phyloP scores from a whole-genome alignment of 768 basidiomycete species.

The Auricularia auricula-judae region DNA sequence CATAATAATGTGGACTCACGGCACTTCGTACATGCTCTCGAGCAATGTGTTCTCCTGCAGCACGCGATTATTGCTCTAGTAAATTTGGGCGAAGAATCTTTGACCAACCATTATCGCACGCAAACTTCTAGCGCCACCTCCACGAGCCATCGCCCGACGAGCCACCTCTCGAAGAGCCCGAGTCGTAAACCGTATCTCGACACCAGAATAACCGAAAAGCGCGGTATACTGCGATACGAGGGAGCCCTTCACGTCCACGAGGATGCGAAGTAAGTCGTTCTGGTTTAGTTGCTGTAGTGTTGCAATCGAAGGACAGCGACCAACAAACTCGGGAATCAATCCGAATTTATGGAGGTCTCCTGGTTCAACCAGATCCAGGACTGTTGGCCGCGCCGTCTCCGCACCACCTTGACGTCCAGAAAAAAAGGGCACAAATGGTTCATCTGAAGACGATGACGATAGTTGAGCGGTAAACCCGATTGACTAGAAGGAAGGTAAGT shows the following conservation, averaged over 20 bases:
- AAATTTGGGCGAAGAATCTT: not conserved
- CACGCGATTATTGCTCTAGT: slow-evolving; percentile 1
- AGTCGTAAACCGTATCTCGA: slow-evolving; percentile 79
- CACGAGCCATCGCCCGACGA: slow-evolving; percentile 61
- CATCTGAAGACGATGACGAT: slow-evolving; percentile 13
- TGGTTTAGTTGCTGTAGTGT: slow-evolving; percentile 71
- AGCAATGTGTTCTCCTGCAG: slow-evolving; percentile 65
- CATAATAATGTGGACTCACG: slow-evolving; percentile 42
- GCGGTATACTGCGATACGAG: slow-evolving; percentile 83
- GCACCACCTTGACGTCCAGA: slow-evolving; percentile 40
- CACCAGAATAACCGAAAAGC: slow-evolving; percentile 72
- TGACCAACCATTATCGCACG: slow-evolving; percentile 69
- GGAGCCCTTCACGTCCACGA: slow-evolving; percentile 87
- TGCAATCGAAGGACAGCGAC: slow-evolving; percentile 85
- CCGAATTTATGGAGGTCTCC: slow-evolving; percentile 81
- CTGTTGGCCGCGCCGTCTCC: slow-evolving; percentile 36
- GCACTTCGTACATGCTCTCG: slow-evolving; percentile 89
- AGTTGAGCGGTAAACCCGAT: slow-evolving; percentile 73
- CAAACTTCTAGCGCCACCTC: slow-evolving; percentile 84
- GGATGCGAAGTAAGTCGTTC: slow-evolving; percentile 74
- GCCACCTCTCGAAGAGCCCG: slow-evolving; percentile 76
- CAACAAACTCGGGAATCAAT: slow-evolving; percentile 94
- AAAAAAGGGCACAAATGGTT: slow-evolving; percentile 54
- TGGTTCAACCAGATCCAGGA: slow-evolving; percentile 64
- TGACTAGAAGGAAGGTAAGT: slow-evolving; percentile 39